Conservation (phyloP, 371 early-diverging fungal species). For the Mortierella sp. region DNA sequence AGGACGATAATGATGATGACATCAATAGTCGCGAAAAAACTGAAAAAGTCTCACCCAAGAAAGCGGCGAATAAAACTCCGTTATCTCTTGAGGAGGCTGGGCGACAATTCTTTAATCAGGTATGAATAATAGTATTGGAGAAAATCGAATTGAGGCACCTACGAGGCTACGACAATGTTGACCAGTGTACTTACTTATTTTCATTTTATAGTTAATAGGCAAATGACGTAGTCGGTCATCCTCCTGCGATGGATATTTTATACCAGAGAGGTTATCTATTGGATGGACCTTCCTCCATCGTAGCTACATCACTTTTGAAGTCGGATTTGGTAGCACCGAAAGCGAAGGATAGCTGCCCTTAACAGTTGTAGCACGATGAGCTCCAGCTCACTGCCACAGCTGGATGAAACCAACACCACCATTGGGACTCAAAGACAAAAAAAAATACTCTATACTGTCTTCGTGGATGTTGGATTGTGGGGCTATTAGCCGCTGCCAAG, state of each 20-base stretch:
- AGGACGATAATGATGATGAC: conserved; percentile 11
- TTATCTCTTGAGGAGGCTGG: conserved; percentile 34
- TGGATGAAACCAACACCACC: not conserved
- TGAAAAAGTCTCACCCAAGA: not conserved
- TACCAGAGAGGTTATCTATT: not conserved
- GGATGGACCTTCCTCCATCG: not conserved
- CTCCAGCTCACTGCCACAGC: not conserved
- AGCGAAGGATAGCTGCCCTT: not conserved
- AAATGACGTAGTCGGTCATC: not conserved
- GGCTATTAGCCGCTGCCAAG: too few relatives aligned
- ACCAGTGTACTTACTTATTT: not conserved
- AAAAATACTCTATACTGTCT: too few relatives aligned
- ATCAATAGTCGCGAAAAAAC: not conserved
- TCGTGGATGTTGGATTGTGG: too few relatives aligned
- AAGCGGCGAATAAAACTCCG: not conserved
- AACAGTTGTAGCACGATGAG: not conserved
- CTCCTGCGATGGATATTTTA: not conserved
- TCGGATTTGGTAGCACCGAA: not conserved
- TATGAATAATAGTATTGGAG: not conserved
- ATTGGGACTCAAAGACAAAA: too few relatives aligned
- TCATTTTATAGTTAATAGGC: conserved; percentile 13
- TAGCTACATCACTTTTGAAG: not conserved
- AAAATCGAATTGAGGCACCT: not conserved
- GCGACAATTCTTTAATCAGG: conserved; percentile 34
- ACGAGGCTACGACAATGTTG: too few relatives aligned